These are phyloP conservation scores for Colletotrichum magnum DNA, from an alignment of 2,329 filamentous ascomycete species.

Conservation along the genomic window DNA sequence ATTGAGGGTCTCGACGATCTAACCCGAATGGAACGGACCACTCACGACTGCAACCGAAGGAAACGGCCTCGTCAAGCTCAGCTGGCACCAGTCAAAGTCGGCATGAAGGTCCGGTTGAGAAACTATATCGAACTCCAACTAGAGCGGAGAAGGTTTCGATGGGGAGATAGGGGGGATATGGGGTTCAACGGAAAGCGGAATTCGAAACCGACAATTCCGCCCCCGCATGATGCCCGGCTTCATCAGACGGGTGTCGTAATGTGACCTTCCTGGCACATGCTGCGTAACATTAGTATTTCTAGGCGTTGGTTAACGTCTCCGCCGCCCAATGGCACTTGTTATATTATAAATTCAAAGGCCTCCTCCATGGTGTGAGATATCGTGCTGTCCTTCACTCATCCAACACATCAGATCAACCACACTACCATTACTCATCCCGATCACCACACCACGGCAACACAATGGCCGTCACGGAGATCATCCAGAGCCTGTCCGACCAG, in stretches of 20 bases:
- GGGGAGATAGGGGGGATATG: too few species aligned
- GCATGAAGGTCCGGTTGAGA: too few species aligned
- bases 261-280: not conserved
- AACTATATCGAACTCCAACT: too few species aligned
- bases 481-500: slow-evolving; percentile 41
- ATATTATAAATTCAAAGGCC: too few species aligned
- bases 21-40: too few species aligned
- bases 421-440: not conserved
- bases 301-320: not conserved
- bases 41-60: too few species aligned
- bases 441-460: slow-evolving; percentile 41
- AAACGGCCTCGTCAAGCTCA: too few species aligned
- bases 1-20: too few species aligned
- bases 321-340: not conserved
- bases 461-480: slow-evolving; percentile 48
- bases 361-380: not conserved
- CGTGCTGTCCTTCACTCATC: not conserved
- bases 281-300: not conserved
- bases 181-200: not conserved
- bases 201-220: not conserved
- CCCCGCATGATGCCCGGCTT: not conserved
- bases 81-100: too few species aligned
- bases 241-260: not conserved
- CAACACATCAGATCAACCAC: not conserved
- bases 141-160: too few species aligned